Conservation (phyloP, 352 stramenopile species). For the Phytophthora fragariae region DNA sequence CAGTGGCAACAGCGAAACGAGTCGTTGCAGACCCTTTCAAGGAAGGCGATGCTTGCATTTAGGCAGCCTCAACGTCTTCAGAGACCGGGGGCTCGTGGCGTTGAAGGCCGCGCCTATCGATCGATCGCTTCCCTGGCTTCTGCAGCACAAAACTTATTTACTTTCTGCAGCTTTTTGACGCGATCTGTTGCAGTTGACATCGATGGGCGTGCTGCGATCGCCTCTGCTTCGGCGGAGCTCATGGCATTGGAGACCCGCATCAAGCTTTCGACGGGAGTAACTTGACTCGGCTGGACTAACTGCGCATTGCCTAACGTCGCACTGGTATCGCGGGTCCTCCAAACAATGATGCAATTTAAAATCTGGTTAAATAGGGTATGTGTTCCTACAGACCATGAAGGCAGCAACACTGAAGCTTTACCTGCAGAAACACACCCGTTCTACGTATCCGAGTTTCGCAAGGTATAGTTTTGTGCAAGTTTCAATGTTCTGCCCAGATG, state of each 20-base stretch:
- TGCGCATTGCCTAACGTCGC: not conserved
- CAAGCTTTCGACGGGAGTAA: conserved; percentile 17
- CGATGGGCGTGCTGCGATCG: not conserved
- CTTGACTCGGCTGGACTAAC: not conserved
- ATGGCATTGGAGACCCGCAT: not conserved
- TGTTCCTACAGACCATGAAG: no score
- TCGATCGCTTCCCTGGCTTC: not conserved
- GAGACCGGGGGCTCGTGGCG: conserved; percentile 5
- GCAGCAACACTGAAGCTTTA: no score
- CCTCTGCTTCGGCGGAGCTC: conserved; percentile 3
- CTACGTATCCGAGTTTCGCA: not conserved
- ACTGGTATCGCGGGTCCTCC: not conserved
- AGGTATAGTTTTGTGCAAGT: conserved; percentile 1
- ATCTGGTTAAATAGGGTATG: not conserved
- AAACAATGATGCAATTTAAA: not conserved
- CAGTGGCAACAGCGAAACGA: conserved; percentile 24
- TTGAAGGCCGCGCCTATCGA: conserved; percentile 9
- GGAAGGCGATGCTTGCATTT: conserved; percentile 7
- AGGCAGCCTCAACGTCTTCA: conserved; percentile 9
- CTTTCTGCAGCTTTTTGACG: not conserved
- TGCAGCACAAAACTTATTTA: not conserved
- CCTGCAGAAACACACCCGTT: not conserved
- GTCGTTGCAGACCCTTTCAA: conserved; percentile 20
- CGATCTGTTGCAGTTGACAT: not conserved
- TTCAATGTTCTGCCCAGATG: not conserved